Evolutionary conservation across 2,329 filamentous ascomycete species (phyloP), one percentile per base, ranked within the genome.

Genomic region (Thelonectria blattea): DNA sequence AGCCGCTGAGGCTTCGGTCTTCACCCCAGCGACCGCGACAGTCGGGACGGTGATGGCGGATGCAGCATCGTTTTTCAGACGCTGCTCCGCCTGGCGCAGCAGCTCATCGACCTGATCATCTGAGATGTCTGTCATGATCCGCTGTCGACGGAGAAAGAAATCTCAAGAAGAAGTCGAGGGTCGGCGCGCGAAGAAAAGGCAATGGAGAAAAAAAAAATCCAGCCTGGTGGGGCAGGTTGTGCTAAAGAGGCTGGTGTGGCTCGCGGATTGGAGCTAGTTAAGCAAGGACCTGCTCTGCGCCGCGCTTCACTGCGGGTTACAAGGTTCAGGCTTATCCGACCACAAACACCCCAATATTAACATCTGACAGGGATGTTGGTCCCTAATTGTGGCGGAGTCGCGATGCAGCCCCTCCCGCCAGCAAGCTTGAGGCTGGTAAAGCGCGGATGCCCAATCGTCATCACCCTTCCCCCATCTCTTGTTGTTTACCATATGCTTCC

Each of bases 61-160:
- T 43, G 49, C 58, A 61, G 61, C 43, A 60, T 60, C 66, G 58
- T 70, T 48, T 71, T 64, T 69, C 54, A 75, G 69, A 57, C 73
- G 73, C 64, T 73, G 62, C 64, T 75, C 73, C 49, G 73, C 73
- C 60, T 74, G 66, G 41, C 67, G 71, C 52, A 75, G 68, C 22
- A 76, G 70, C 56, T 71, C 68, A 61, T 74, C 71, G 52, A 76
- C 63, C 24, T 73, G 68, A 65, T 66, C 65, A 65, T 69, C 72
- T 50, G 51, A 65, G 53, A 74, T 70, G 62, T 63, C 64, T 65
- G 68, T 68, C 72, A 74, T 74, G 62, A 48, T 72, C 66, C 63
- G 63, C 66, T 65, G 62, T 67, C 59, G 59, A 70, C 66, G 59
- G 39, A 56, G 61, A 63, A 34, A 58, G 57, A 63, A 43, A 41